phyloP scores from a whole-genome alignment of 129 eudicot species.

The Flaveria trinervia region DNA sequence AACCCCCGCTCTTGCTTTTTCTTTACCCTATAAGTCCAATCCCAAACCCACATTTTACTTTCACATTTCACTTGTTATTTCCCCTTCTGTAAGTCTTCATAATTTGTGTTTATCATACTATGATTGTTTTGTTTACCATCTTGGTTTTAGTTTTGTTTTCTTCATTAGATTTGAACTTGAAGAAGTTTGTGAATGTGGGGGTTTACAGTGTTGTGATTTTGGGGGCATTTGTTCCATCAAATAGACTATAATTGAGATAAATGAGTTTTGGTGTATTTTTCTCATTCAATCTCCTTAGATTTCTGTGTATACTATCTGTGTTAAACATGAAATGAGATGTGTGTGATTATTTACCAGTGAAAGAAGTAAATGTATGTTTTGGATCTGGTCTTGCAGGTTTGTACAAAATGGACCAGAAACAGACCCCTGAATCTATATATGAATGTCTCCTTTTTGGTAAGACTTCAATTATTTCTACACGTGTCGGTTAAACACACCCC shows the following conservation, averaged over 20 bases:
- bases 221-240: too few species aligned
- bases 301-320: not conserved
- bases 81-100: slow-evolving; percentile 21
- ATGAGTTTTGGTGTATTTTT: too few species aligned
- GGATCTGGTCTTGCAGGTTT: not conserved
- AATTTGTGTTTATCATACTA: not conserved
- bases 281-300: not conserved
- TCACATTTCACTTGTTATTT: not conserved
- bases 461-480: slow-evolving; percentile 15
- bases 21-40: slow-evolving; percentile 16
- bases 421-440: slow-evolving; percentile 47
- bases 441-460: slow-evolving; percentile 97
- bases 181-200: not conserved
- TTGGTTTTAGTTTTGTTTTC: not conserved
- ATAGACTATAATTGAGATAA: too few species aligned
- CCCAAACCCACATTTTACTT: not conserved
- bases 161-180: not conserved
- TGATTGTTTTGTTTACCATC: too few species aligned
- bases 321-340: not conserved
- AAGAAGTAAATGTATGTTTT: not conserved
- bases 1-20: slow-evolving; percentile 21
- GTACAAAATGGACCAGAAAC: slow-evolving; percentile 51
- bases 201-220: too few species aligned
- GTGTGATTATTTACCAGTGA: not conserved
- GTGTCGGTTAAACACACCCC: too few species aligned